Conservation (phyloP, 108 stramenopile species). For the Pseudonitzschia multistriata region DNA sequence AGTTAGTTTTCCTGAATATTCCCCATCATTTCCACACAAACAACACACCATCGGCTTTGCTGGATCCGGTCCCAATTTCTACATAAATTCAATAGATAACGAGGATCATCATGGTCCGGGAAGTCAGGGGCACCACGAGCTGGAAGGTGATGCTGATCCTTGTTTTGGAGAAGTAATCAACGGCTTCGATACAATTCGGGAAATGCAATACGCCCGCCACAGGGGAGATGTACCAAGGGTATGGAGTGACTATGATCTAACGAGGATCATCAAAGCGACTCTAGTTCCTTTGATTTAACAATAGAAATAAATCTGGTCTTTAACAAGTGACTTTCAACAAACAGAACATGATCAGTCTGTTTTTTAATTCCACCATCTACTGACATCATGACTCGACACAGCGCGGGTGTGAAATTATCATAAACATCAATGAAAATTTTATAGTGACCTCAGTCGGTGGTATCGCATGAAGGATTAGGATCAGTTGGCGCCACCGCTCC, state of each 20-base stretch:
- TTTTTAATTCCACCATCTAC: too few relatives aligned
- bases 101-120: slow-evolving; percentile 74
- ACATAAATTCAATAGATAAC: slow-evolving; percentile 82
- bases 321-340: too few relatives aligned
- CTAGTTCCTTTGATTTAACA: neutral
- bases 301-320: neutral
- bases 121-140: slow-evolving; percentile 59
- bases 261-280: slow-evolving; percentile 20
- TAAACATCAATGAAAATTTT: too few relatives aligned
- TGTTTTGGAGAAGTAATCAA: slow-evolving; percentile 77
- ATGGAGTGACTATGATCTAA: slow-evolving; percentile 35
- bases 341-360: too few relatives aligned
- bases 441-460: too few relatives aligned
- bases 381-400: too few relatives aligned
- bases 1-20: slow-evolving; percentile 75
- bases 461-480: slow-evolving; percentile 1
- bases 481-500: neutral
- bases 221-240: neutral
- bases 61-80: slow-evolving; percentile 78
- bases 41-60: slow-evolving; percentile 79
- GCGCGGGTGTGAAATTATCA: too few relatives aligned
- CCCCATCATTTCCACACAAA: slow-evolving; percentile 53
- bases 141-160: slow-evolving; percentile 81
- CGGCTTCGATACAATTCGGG: slow-evolving; percentile 44
- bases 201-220: slow-evolving; percentile 25